Evolutionary conservation across 371 early-diverging fungal genomes (phyloP).

Genomic region (Apophysomyces variabilis): DNA sequence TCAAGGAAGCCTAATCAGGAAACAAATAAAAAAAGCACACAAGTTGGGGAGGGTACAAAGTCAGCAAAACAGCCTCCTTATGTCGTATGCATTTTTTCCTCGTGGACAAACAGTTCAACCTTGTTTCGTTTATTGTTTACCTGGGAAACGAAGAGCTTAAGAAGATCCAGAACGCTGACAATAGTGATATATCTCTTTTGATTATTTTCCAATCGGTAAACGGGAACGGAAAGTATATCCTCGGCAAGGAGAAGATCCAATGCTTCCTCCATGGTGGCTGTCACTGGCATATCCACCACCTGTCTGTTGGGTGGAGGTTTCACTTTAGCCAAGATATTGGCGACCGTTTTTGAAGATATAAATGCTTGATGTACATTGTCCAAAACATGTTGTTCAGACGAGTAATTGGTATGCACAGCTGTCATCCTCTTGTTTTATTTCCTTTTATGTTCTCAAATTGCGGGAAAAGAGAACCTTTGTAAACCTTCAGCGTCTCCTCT

Average conservation of each 20-base stretch:
- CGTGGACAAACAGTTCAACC: conserved; percentile 6
- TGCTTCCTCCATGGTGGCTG: conserved; percentile 62
- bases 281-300: conserved; percentile 59
- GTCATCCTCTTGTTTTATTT: background rate
- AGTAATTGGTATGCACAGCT: conserved; percentile 1
- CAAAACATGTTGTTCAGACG: background rate
- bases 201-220: conserved; percentile 47
- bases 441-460: background rate
- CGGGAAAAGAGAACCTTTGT: background rate
- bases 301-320: conserved; percentile 40
- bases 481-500: background rate
- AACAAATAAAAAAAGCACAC: background rate
- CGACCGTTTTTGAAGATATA: conserved; percentile 50
- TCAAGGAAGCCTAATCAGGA: conserved; percentile 27
- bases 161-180: conserved; percentile 59
- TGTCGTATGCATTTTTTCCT: background rate
- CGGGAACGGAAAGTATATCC: conserved; percentile 65
- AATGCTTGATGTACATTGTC: conserved; percentile 32
- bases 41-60: background rate
- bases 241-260: conserved; percentile 57
- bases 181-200: conserved; percentile 59
- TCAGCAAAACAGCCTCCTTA: background rate
- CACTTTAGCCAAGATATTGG: conserved; percentile 45
- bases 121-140: conserved; percentile 23
- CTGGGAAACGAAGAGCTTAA: conserved; percentile 48